Base-by-base conservation (phyloP, 768 basidiomycete species). In the Pholiota molesta region DNA sequence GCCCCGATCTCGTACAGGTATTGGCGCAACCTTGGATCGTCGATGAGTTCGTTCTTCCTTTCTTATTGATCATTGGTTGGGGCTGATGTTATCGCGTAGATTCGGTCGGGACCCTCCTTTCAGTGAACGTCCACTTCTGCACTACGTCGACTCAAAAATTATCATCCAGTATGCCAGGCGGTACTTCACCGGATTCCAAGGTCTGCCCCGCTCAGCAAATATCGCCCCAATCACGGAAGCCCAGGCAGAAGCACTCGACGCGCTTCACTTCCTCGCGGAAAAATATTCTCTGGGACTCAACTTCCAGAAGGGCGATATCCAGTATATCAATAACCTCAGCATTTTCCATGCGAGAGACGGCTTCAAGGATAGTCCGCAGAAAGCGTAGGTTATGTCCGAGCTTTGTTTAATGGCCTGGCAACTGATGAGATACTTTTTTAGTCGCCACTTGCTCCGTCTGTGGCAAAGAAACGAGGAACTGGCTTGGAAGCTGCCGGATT, bases 231-330 rank as follows among this genome's bases (percentile, higher is more conserved):
- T 83, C 61, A 78, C 78, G 5, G 81, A 83, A 65, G 80, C 79
- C 5, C 81, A 83, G 59, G 81, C 81, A 0, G 81, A 83, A 65
- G 80, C 81, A 5, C 72, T 83, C 14, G 81, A 82, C 55, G 73
- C 76, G 2, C 65, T 82, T 19, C 81, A 81, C 64, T 83, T 79
- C 69, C 62, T 78, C 13, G 81, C 77, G 1, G 78, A 81, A 61
- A 79, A 79, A 61, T 75, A 75, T 63, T 75, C 77, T 23, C 66
- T 83, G 3, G 78, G 70, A 1, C 72, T 83, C 51, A 81, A 81
- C 60, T 81, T 83, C 69, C 72, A 79, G 68, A 81, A 81, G 55
- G 80, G 80, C 59, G 80, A 82, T 55, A 80, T 83, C 28, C 81
- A 83, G 66, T 83, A 79, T 60, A 81, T 83, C 66, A 83, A 81